Base-by-base conservation (phyloP, 225 moss, liverwort and hornwort species). In the Bryum argenteum region DNA sequence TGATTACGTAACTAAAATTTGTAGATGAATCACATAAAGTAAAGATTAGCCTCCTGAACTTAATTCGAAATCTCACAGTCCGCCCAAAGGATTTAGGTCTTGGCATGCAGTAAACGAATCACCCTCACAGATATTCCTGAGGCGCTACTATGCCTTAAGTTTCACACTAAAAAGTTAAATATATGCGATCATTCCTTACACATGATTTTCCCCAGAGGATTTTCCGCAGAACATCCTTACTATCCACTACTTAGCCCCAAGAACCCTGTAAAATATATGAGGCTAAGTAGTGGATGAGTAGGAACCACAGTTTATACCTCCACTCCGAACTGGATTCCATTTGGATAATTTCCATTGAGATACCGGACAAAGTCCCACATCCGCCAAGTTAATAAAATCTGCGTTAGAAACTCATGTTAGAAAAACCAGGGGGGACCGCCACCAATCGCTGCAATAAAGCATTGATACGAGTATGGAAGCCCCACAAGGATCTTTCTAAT, bases 381-480 rank as follows among this genome's bases (percentile, higher is more conserved):
- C 61, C 77, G 72, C 87, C 87, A 87, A 43, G 52, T 69, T 71
- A 81, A 52, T 71, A 79, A 15, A 77, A 87, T 87, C 87, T 87
- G 87, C 87, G 79, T 79, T 81, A 58, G 87, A 74, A 82, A 74
- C 81, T 80, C 72, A 63, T 63, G 65, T 87, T 79, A 84, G 79
- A 79, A 84, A 74, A 67, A 61, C 81, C 74, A 81, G 71, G 79
- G 33, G n/a, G 84, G 69, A 79, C 79, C 77, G 65, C 77, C 81
- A 87, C 79, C 71, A 63, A 53, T 83, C 78, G 78, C 66, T 77
- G 84, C 81, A 74, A 65, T 69, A 69, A 69, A 66, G 80, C 79
- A 68, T 75, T 21, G 67, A 70, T 53, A 69, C 66, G 52, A 83
- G 63, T 58, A 67, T 68, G 77, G 84, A 74, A 84, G 81, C 76